Evolutionary conservation across 768 basidiomycete genomes (phyloP).

Genomic region (Naematelia encephala): DNA sequence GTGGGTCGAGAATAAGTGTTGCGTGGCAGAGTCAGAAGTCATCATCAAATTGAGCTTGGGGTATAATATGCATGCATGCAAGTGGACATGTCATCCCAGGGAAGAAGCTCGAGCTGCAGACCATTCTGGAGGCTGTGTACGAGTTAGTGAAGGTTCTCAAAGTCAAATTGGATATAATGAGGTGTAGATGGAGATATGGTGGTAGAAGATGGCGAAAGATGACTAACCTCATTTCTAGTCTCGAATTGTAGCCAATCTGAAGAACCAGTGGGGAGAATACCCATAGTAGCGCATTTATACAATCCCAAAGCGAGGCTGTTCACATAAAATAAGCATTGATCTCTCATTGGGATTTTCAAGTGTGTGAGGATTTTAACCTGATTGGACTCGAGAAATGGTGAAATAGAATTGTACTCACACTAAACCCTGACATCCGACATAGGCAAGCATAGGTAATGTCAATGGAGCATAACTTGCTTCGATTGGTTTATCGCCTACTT

Average conservation of each 20-base stretch:
- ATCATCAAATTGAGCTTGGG: not conserved
- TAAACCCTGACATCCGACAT: constrained; percentile 45
- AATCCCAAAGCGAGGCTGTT: constrained; percentile 73
- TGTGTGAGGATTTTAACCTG: not conserved
- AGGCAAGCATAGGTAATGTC: constrained; percentile 38
- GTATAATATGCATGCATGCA: constrained; percentile 6
- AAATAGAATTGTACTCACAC: constrained; percentile 36
- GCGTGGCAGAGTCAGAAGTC: not conserved
- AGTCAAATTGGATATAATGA: too few relatives aligned
- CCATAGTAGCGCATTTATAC: constrained; percentile 93
- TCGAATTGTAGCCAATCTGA: constrained; percentile 96
- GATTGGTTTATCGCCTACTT: constrained; percentile 9
- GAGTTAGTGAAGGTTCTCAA: too few relatives aligned
- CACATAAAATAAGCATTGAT: too few relatives aligned
- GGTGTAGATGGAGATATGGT: not conserved
- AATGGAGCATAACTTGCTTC: constrained; percentile 27
- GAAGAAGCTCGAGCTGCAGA: constrained; percentile 38
- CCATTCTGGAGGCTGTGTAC: constrained; percentile 49
- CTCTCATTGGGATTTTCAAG: too few relatives aligned
- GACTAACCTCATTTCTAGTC: constrained; percentile 65
- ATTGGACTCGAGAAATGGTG: not conserved
- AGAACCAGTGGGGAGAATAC: constrained; percentile 80
- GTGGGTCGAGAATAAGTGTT: not conserved
- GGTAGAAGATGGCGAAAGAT: not conserved
- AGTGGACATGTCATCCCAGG: constrained; percentile 20